Evolutionary conservation across 257 asterid genomes (phyloP).

Genomic region (Perilla frutescens): DNA sequence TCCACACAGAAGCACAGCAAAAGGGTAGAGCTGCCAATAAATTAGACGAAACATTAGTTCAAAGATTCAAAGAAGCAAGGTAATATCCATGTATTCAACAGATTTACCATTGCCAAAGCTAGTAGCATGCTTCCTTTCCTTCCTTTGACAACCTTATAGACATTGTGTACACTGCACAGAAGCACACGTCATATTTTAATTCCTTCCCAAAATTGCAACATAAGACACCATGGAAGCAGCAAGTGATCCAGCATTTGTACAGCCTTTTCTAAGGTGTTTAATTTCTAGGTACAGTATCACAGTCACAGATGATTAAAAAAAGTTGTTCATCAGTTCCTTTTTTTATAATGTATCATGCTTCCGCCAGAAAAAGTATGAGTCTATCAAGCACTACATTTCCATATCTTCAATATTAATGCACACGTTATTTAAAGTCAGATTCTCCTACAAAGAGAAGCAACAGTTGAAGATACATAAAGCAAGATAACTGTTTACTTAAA

Average conservation of each 20-base stretch:
- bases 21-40: slow-evolving; percentile 83
- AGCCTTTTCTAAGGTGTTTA: neutral
- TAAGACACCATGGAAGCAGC: slow-evolving; percentile 29
- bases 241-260: slow-evolving; percentile 17
- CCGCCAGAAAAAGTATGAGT: too few relatives aligned
- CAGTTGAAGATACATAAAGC: too few relatives aligned
- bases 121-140: slow-evolving; percentile 85
- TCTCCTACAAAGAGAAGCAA: too few relatives aligned
- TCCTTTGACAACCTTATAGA: slow-evolving; percentile 79
- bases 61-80: slow-evolving; percentile 23
- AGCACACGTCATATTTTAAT: slow-evolving; percentile 14
- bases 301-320: neutral
- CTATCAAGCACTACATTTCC: too few relatives aligned
- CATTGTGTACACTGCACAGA: slow-evolving; percentile 73
- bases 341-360: too few relatives aligned
- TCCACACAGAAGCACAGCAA: slow-evolving; percentile 78
- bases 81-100: slow-evolving; percentile 9
- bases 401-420: too few relatives aligned
- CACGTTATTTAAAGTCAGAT: too few relatives aligned
- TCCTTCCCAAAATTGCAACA: slow-evolving; percentile 22
- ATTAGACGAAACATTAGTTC: slow-evolving; percentile 17
- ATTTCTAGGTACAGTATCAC: slow-evolving; percentile 5
- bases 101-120: slow-evolving; percentile 93
- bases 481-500: too few relatives aligned
- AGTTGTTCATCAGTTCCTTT: neutral